phyloP scores from a whole-genome alignment of 257 asterid genomes.

The Knoxia roxburghii region DNA sequence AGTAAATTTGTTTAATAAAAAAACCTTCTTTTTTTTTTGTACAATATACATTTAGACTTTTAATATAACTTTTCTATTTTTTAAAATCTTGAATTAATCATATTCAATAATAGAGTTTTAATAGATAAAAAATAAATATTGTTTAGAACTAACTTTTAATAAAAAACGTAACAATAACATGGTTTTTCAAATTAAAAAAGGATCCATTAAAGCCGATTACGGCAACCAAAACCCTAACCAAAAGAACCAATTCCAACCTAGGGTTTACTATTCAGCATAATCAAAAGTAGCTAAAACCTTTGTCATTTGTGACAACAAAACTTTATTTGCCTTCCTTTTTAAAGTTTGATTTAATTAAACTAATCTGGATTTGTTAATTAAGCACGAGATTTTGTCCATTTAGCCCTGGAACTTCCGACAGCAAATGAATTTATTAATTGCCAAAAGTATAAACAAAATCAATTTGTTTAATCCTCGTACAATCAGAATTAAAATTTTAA shows the following conservation, averaged over 20 bases:
- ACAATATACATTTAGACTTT: too few species aligned
- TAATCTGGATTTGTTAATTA: not conserved
- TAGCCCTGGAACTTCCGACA: slow-evolving; percentile 10
- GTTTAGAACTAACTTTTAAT: too few species aligned
- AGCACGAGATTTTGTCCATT: slow-evolving; percentile 2
- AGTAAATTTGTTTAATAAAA: too few species aligned
- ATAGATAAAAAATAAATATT: too few species aligned
- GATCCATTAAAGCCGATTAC: too few species aligned
- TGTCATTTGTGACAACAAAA: slow-evolving; percentile 8
- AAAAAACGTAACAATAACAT: too few species aligned
- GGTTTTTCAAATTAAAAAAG: too few species aligned
- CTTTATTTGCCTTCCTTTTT: not conserved
- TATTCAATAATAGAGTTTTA: too few species aligned
- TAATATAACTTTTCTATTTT: too few species aligned
- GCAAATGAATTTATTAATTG: slow-evolving; percentile 6
- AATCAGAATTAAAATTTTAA: not conserved
- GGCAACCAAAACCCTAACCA: too few species aligned
- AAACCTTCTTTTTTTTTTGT: too few species aligned
- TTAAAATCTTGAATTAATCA: too few species aligned
- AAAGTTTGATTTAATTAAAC: not conserved
- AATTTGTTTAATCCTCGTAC: slow-evolving; percentile 11
- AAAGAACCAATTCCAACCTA: not conserved
- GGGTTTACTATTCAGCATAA: not conserved
- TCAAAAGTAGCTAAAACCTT: not conserved
- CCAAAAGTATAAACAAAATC: not conserved